These are phyloP conservation scores for Acephala macrosclerotiorum DNA, from an alignment of 2,329 filamentous ascomycete species.

Conservation along the genomic window DNA sequence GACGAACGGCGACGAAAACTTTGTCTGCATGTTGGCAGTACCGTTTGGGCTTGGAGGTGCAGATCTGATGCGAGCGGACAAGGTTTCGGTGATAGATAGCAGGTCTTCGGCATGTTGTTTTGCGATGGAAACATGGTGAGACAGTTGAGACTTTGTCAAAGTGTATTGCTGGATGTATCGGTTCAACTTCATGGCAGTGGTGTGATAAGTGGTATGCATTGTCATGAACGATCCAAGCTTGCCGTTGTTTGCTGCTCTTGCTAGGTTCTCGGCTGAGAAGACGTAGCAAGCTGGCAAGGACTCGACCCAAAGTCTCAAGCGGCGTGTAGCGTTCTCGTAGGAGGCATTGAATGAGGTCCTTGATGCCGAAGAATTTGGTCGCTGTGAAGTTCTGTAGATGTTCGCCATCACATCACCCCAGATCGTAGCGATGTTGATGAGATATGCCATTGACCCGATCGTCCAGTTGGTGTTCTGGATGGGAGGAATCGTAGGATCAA, in stretches of 20 bases:
- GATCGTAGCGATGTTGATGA: conserved; percentile 68
- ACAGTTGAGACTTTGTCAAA: conserved; percentile 50
- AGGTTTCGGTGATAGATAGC: conserved; percentile 54
- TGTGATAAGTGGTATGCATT: conserved; percentile 72
- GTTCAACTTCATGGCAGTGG: conserved; percentile 69
- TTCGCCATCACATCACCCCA: conserved; percentile 71
- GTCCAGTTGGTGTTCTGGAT: conserved; percentile 47
- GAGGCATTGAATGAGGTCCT: conserved; percentile 53
- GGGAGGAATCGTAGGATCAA: conserved; percentile 58
- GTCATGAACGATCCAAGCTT: conserved; percentile 66
- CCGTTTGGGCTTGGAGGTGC: conserved; percentile 12
- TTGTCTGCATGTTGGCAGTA: conserved; percentile 6
- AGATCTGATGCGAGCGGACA: conserved; percentile 47
- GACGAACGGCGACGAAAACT: conserved; percentile 65
- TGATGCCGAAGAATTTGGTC: conserved; percentile 26
- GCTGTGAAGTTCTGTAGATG: conserved; percentile 57
- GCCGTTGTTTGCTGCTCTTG: conserved; percentile 58
- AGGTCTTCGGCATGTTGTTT: conserved; percentile 60
- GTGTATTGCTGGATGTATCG: conserved; percentile 59
- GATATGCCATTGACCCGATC: conserved; percentile 57
- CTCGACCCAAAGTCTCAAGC: conserved; percentile 64
- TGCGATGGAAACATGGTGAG: conserved; percentile 56
- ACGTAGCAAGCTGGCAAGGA: conserved; percentile 62
- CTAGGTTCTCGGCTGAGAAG: conserved; percentile 64
- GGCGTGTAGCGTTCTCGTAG: conserved; percentile 57